These are phyloP conservation scores for Paecilomyces variotii DNA, from an alignment of 2,329 filamentous ascomycete genomes.

Conservation along the genomic window DNA sequence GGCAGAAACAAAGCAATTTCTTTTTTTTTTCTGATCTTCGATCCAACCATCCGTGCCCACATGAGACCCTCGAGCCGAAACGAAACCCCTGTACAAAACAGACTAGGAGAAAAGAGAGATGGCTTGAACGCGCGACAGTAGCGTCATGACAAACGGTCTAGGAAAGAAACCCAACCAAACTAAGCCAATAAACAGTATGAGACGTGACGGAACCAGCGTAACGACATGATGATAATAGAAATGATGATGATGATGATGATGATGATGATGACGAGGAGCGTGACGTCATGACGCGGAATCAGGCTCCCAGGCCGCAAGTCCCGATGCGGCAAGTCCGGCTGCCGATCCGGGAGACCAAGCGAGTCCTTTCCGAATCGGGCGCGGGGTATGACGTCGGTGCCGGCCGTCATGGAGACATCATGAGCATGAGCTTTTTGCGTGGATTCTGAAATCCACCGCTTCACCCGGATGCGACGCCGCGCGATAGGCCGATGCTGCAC, in stretches of 20 bases:
- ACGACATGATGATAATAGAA: background rate
- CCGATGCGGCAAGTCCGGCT: slow-evolving; percentile 8
- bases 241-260: background rate
- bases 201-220: slow-evolving; percentile 5
- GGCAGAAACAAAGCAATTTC: background rate
- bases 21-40: background rate
- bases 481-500: background rate
- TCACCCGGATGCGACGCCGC: background rate
- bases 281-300: slow-evolving; percentile 14
- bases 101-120: background rate
- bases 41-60: background rate
- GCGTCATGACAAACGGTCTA: background rate
- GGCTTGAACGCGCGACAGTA: background rate
- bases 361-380: slow-evolving; percentile 9
- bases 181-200: background rate
- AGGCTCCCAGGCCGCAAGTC: slow-evolving; percentile 7
- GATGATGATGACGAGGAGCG: background rate
- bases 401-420: slow-evolving; percentile 10
- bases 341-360: slow-evolving; percentile 13
- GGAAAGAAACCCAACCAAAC: background rate
- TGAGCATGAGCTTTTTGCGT: slow-evolving; percentile 1
- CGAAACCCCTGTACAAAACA: background rate
- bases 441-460: background rate
- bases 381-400: slow-evolving; percentile 15
- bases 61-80: background rate